Evolutionary conservation across 495 filamentous ascomycete genomes (phyloP).

Genomic region (Tuber brumale): DNA sequence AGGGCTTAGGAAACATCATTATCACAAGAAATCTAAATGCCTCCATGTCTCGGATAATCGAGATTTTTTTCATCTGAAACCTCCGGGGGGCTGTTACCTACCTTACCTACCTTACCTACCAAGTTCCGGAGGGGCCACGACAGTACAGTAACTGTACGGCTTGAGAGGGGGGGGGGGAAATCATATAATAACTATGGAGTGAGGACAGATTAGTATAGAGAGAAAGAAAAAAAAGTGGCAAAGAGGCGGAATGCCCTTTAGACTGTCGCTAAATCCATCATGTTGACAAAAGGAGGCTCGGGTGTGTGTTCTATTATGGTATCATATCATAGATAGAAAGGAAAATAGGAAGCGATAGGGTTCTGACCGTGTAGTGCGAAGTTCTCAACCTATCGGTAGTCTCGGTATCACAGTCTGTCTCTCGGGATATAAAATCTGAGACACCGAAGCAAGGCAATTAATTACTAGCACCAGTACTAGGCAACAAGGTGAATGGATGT

Average conservation of each 20-base stretch:
- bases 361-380: neutral
- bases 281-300: neutral
- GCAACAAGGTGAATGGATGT: neutral
- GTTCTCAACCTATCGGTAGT: neutral
- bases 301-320: neutral
- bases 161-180: neutral
- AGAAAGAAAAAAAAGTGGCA: neutral
- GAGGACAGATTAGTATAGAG: neutral
- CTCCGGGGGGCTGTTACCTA: neutral
- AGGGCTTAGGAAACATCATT: neutral
- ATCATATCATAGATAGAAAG: neutral
- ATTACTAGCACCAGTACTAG: neutral
- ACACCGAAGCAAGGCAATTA: neutral
- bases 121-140: neutral
- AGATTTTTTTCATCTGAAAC: neutral
- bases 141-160: neutral
- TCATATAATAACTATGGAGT: neutral
- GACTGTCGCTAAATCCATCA: neutral
- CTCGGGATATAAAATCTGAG: neutral
- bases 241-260: neutral
- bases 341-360: neutral
- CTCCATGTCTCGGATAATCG: neutral
- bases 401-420: neutral
- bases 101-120: too few relatives aligned
- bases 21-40: neutral